Percentiles rank a stretch among this genome's conserved stretches.
Conservation (phyloP, 1,139 yeast genomes). For the Pichia sp. region DNA sequence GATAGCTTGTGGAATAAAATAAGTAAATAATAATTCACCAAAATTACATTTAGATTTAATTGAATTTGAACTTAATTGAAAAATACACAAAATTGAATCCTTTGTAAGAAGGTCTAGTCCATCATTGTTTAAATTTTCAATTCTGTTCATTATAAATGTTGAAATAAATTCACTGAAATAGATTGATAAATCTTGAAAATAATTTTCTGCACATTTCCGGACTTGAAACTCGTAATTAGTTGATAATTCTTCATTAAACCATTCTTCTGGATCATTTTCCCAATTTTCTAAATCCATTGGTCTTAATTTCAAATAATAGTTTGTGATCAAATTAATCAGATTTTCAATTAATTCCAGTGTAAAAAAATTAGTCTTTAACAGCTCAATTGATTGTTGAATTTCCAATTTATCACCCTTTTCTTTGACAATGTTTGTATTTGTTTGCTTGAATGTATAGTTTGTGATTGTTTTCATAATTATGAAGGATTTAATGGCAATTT, state of each 20-base stretch:
- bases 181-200: constrained; percentile 67
- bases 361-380: constrained; percentile 50
- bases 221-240: constrained; percentile 79
- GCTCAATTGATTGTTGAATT: constrained; percentile 47
- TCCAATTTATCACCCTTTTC: constrained; percentile 58
- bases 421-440: constrained; percentile 54
- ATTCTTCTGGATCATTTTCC: constrained; percentile 85
- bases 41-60: constrained; percentile 54
- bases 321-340: constrained; percentile 59
- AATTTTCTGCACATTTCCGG: constrained; percentile 81
- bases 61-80: constrained; percentile 67
- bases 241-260: constrained; percentile 76
- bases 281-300: constrained; percentile 76
- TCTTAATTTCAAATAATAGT: constrained; percentile 65
- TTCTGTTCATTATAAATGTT: constrained; percentile 55
- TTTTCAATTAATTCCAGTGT: constrained; percentile 48
- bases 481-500: constrained; percentile 64
- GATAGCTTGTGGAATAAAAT: constrained; percentile 54
- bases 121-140: constrained; percentile 44
- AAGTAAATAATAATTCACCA: constrained; percentile 39
- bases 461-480: constrained; percentile 59
- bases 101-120: constrained; percentile 50
- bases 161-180: constrained; percentile 58
- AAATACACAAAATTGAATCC: constrained; percentile 76
- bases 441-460: constrained; percentile 55